Conservation (phyloP, 1,139 yeast species). For the Suhomyces guaymorum region DNA sequence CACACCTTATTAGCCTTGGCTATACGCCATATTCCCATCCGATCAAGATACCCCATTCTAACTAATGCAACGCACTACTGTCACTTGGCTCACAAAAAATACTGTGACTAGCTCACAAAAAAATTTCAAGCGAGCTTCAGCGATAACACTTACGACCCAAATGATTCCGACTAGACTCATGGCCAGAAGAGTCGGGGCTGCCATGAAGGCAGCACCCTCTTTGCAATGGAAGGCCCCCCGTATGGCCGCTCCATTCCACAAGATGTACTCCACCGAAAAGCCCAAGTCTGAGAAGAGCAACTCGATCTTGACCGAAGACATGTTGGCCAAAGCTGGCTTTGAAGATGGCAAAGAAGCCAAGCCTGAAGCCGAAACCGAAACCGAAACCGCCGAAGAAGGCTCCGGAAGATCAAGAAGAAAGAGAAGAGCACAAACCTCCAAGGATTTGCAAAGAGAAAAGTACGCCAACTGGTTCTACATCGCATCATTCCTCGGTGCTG, state of each 20-base stretch:
- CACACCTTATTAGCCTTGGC: no score
- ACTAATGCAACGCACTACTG: not conserved
- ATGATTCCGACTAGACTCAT: slow-evolving; percentile 4
- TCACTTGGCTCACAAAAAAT: no score
- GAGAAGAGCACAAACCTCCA: slow-evolving; percentile 64
- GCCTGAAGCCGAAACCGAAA: slow-evolving; percentile 8
- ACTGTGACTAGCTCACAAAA: no score
- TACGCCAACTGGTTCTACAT: slow-evolving; percentile 71
- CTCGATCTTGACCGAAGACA: slow-evolving; percentile 75
- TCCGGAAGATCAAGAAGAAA: slow-evolving; percentile 16
- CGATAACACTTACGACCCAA: no score
- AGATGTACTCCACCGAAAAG: slow-evolving; percentile 25
- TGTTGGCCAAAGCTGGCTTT: slow-evolving; percentile 82
- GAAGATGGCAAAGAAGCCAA: slow-evolving; percentile 35
- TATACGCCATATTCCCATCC: not conserved
- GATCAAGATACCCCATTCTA: no score
- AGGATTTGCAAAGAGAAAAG: slow-evolving; percentile 54
- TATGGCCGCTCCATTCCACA: not conserved
- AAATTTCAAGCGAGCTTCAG: no score
- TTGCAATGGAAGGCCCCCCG: no score
- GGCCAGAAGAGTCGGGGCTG: slow-evolving; percentile 7
- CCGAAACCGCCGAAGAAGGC: not conserved
- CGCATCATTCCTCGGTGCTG: slow-evolving; percentile 56
- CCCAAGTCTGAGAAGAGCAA: slow-evolving; percentile 29
- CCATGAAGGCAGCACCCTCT: no score